These are phyloP conservation scores for Diutina scorzettiae DNA, from an alignment of 1,139 yeast species.

Conservation along the genomic window DNA sequence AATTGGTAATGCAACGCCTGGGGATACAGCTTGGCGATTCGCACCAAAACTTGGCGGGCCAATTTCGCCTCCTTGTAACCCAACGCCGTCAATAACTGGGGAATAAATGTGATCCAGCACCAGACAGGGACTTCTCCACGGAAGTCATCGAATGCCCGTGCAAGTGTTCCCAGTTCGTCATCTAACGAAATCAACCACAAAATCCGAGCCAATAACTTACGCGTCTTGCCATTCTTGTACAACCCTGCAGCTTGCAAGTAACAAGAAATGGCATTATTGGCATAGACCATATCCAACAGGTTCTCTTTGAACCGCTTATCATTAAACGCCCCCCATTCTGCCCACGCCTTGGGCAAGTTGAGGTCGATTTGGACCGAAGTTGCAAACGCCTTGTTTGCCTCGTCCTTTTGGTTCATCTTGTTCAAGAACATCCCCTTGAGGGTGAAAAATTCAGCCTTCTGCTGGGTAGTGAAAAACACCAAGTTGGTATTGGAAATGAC, in stretches of 20 bases:
- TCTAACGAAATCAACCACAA: constrained; percentile 91
- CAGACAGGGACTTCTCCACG: constrained; percentile 97
- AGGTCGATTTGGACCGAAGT: constrained; percentile 94
- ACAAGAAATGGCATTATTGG: constrained; percentile 90
- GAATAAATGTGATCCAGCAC: constrained; percentile 98
- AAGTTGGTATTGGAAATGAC: constrained; percentile 93
- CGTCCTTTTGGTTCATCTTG: constrained; percentile 78
- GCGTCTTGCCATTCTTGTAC: constrained; percentile 84
- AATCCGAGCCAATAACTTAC: constrained; percentile 79
- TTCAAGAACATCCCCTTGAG: constrained; percentile 96
- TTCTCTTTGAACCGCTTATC: constrained; percentile 81
- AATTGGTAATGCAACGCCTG: constrained; percentile 95
- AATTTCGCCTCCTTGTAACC: constrained; percentile 85
- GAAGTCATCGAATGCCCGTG: constrained; percentile 83
- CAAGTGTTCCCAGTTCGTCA: constrained; percentile 68
- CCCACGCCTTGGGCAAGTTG: constrained; percentile 96
- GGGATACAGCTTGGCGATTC: constrained; percentile 93
- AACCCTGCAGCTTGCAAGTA: constrained; percentile 95
- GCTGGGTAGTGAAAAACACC: constrained; percentile 93
- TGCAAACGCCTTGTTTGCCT: constrained; percentile 95
- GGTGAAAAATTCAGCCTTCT: constrained; percentile 95
- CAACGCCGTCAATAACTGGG: constrained; percentile 80
- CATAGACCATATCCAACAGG: constrained; percentile 73
- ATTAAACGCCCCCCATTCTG: constrained; percentile 97
- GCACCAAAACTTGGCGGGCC: constrained; percentile 76